Evolutionary conservation across 139 green algal species (phyloP).

Genomic region (Chlamydomonas eustigma): DNA sequence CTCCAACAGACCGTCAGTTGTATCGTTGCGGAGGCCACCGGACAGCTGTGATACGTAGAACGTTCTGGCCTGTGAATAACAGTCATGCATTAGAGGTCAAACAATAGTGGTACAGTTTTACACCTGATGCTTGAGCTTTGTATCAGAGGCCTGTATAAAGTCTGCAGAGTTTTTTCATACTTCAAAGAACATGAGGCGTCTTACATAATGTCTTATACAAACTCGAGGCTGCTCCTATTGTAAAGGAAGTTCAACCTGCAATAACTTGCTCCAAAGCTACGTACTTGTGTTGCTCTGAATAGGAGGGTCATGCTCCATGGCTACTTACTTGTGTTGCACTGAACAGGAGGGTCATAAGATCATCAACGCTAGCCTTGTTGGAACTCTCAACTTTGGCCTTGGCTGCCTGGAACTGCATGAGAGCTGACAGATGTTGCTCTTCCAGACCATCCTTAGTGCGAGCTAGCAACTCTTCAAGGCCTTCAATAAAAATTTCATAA

Average conservation of each 20-base stretch:
- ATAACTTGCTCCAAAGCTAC: too few relatives aligned
- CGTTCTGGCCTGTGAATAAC: constrained; percentile 32
- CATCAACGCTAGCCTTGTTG: constrained; percentile 29
- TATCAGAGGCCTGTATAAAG: too few relatives aligned
- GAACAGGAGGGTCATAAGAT: constrained; percentile 64
- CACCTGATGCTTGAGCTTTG: too few relatives aligned
- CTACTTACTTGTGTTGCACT: constrained; percentile 55
- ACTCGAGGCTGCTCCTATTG: too few relatives aligned
- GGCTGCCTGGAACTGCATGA: constrained; percentile 40
- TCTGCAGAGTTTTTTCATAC: too few relatives aligned
- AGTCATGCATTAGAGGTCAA: too few relatives aligned
- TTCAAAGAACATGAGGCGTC: too few relatives aligned
- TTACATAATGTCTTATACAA: too few relatives aligned
- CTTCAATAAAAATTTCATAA: too few relatives aligned
- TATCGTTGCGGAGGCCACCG: constrained; percentile 88
- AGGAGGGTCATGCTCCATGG: neutral
- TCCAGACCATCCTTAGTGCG: constrained; percentile 45
- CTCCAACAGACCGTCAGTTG: constrained; percentile 58
- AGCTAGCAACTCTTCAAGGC: constrained; percentile 57
- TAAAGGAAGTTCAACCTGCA: too few relatives aligned
- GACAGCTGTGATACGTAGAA: constrained; percentile 27
- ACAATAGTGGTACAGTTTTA: too few relatives aligned
- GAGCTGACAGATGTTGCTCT: constrained; percentile 32
- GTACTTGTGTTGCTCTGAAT: neutral
- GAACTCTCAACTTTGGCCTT: constrained; percentile 49